Base-by-base conservation (phyloP, 2,329 filamentous ascomycete species). In the Neonectria ditissima region DNA sequence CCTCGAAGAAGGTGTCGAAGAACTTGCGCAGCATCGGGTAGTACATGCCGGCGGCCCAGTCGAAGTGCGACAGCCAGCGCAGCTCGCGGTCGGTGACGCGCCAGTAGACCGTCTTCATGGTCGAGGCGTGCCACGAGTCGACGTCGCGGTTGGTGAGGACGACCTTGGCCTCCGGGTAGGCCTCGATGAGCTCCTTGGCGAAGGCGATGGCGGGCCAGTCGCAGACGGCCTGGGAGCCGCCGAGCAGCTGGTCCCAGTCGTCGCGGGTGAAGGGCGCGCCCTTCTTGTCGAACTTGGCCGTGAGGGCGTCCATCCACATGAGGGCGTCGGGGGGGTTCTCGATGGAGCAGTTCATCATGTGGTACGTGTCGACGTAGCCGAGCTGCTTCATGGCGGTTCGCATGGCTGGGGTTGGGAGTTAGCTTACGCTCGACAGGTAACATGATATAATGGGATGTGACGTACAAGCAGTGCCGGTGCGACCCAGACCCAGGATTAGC, bases 81-180 rank as follows among this genome's bases (percentile, higher is more conserved):
- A 77, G 82, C 78, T 90, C 88, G 5, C 83, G 85, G 75, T 91
- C 89, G 24, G 85, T 89, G 54, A 84, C 88, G 55, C 89, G 86
- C 89, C 88, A 90, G 80, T 86, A 86, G 32, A 91, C 87, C 6
- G 89, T 91, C 78, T 88, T 88, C 84, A 89, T 86, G 20, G 87
- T 88, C 47, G 87, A 88, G 14, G 80, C 79, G 73, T 83, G 79
- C 82, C 89, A 92, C 43, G 86, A 86, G 75, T 91, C 83, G 39
- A 91, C 86, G 61, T 91, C 87, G 48, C 89, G 85, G 61, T 85
- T 89, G 14, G 88, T 90, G 66, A 92, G 80, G 52, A 93, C 84
- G 57, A 92, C 86, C 78, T 92, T 92, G 62, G 90, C 90, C 59
- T 92, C 87, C 1, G 90, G 90, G 74, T 92, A 92, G 16, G 89